Percentiles rank a stretch among this genome's conserved stretches.
Conservation (phyloP, 2,329 filamentous ascomycete species). For the Mycosphaerella arachidis region DNA sequence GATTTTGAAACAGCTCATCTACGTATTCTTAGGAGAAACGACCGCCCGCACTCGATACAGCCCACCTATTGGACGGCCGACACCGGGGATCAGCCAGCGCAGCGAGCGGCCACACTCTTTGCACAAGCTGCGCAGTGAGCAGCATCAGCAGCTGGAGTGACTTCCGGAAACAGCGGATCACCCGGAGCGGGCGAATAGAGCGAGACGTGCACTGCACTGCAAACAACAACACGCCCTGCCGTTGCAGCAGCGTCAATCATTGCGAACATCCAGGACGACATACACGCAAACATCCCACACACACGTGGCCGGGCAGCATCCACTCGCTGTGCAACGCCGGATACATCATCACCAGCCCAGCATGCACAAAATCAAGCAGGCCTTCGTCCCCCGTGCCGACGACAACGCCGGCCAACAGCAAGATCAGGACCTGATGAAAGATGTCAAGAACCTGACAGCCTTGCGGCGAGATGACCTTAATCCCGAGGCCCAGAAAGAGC, state of each 20-base stretch:
- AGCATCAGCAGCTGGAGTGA: background rate
- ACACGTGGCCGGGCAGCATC: background rate
- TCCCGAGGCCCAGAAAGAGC: constrained; percentile 43
- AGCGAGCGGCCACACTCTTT: background rate
- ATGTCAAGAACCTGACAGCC: constrained; percentile 8
- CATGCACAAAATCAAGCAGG: constrained; percentile 9
- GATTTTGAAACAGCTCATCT: background rate
- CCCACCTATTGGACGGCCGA: background rate
- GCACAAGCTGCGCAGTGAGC: background rate
- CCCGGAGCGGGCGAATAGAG: background rate
- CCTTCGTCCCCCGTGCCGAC: constrained; percentile 2
- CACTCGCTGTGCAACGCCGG: background rate
- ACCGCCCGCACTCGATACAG: background rate
- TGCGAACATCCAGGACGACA: background rate
- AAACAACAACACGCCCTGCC: background rate
- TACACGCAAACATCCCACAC: background rate
- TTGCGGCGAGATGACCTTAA: constrained; percentile 25
- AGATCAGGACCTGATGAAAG: constrained; percentile 8
- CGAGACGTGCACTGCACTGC: background rate
- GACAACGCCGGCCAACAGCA: background rate
- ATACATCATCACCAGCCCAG: background rate
- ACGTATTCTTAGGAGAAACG: background rate
- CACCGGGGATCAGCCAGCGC: background rate
- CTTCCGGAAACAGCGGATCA: background rate
- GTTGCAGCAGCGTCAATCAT: background rate